Evolutionary conservation across 2,329 filamentous ascomycete genomes (phyloP).

Genomic region (Aspergillus sp.): DNA sequence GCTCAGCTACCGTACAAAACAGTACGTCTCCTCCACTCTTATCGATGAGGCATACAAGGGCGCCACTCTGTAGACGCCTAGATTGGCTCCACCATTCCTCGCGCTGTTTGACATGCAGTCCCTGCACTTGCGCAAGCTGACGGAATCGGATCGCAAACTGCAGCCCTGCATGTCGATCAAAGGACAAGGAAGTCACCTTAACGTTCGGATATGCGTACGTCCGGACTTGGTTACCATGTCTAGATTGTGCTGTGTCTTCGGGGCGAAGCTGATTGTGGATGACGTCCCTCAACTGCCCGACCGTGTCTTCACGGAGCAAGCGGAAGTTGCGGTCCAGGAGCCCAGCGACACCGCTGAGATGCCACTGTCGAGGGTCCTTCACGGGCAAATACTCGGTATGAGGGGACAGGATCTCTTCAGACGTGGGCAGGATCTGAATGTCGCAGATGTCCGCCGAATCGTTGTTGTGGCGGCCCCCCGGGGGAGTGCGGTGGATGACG

Average conservation of each 20-base stretch:
- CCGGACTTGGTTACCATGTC: neutral
- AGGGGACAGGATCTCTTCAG: constrained; percentile 34
- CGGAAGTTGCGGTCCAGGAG: constrained; percentile 41
- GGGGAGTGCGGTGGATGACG: constrained; percentile 3
- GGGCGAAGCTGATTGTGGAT: constrained; percentile 23
- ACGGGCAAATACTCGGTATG: constrained; percentile 36
- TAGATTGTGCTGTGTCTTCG: constrained; percentile 8
- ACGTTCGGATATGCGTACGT: constrained; percentile 11
- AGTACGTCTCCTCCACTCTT: constrained; percentile 19
- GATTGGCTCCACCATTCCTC: constrained; percentile 34
- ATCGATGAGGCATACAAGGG: constrained; percentile 32
- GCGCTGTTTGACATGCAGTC: constrained; percentile 11
- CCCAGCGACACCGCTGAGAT: constrained; percentile 28
- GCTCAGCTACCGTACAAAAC: constrained; percentile 28
- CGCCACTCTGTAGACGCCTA: constrained; percentile 31
- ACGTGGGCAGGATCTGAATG: constrained; percentile 40
- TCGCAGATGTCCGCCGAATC: constrained; percentile 35
- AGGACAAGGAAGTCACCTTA: constrained; percentile 11
- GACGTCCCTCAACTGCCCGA: constrained; percentile 35
- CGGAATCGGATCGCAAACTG: constrained; percentile 27
- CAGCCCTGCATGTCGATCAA: constrained; percentile 22
- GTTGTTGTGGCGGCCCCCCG: constrained; percentile 41
- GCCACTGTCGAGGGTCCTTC: constrained; percentile 32
- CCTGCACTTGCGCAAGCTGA: constrained; percentile 23
- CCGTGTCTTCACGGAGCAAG: constrained; percentile 39